phyloP scores from a whole-genome alignment of 2,329 filamentous ascomycete species.

The Diplodia corticola region DNA sequence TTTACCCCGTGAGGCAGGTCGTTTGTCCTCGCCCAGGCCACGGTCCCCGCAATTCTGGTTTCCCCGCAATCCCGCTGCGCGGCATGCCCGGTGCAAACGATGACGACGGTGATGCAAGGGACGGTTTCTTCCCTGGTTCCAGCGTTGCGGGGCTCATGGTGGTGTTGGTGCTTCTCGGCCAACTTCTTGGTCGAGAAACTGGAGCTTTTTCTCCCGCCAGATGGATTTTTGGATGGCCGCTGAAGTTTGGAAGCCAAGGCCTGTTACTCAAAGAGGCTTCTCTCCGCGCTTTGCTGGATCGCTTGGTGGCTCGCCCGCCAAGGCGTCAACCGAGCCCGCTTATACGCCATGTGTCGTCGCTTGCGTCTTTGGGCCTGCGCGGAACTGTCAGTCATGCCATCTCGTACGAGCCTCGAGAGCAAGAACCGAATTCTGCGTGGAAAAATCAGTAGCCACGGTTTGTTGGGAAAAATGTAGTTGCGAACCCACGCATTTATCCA shows the following conservation, averaged over 20 bases:
- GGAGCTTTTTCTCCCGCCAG: neutral
- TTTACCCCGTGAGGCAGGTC: constrained; percentile 12
- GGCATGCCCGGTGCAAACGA: neutral
- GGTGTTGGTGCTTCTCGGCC: neutral
- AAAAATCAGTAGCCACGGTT: neutral
- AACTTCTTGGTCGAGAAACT: neutral
- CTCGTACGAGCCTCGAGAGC: neutral
- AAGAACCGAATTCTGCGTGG: neutral
- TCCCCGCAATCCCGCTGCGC: constrained; percentile 1
- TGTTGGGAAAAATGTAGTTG: neutral
- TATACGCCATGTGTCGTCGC: neutral
- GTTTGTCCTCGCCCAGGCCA: neutral
- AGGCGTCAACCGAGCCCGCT: constrained; percentile 3
- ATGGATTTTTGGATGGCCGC: neutral
- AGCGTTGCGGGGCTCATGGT: neutral
- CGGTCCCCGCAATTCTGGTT: neutral
- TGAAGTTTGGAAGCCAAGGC: neutral
- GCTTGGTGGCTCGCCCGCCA: constrained; percentile 3
- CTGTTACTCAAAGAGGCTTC: neutral
- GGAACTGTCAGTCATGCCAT: neutral
- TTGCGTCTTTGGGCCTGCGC: neutral
- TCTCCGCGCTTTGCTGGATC: neutral
- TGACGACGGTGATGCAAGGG: neutral
- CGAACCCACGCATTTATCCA: neutral
- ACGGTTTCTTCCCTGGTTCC: neutral